phyloP scores from a whole-genome alignment of 177 flowering plant species.

The Vitis hybrid region DNA sequence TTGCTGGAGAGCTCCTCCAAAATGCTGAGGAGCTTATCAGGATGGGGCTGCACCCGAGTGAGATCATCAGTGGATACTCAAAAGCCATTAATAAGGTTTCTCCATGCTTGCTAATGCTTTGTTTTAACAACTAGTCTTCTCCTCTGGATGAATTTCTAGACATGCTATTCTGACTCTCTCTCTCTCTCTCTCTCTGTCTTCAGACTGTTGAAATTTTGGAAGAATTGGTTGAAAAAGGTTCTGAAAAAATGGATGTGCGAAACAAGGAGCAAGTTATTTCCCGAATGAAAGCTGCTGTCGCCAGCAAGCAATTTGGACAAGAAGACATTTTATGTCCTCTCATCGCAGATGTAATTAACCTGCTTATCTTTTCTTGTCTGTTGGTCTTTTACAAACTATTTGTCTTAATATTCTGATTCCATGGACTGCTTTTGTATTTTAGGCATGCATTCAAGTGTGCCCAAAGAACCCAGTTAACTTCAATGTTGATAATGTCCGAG shows the following conservation, averaged over 20 bases:
- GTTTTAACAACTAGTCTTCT: background rate
- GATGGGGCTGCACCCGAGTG: constrained; percentile 93
- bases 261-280: constrained; percentile 62
- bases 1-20: constrained; percentile 92
- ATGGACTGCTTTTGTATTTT: constrained; percentile 8
- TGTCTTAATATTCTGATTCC: no score
- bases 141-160: no score
- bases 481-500: constrained; percentile 95
- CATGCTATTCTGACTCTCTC: background rate
- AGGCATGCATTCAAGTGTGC: constrained; percentile 99
- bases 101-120: background rate
- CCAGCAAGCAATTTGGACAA: constrained; percentile 88
- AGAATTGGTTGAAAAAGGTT: constrained; percentile 71
- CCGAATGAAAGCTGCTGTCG: constrained; percentile 83
- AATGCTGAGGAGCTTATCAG: constrained; percentile 93
- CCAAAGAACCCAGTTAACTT: constrained; percentile 91
- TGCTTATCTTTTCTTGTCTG: background rate
- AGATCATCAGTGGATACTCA: constrained; percentile 83
- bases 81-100: constrained; percentile 78
- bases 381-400: background rate
- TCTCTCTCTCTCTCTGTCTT: constrained; percentile 1
- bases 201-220: constrained; percentile 71
- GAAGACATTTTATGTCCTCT: constrained; percentile 73
- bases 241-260: constrained; percentile 79
- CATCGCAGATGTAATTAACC: constrained; percentile 71